A percentile compares a stretch with the other conserved stretches of the same genome.
Conservation (phyloP, 1,284 basidiomycete genomes). For the Ustilago crameri region DNA sequence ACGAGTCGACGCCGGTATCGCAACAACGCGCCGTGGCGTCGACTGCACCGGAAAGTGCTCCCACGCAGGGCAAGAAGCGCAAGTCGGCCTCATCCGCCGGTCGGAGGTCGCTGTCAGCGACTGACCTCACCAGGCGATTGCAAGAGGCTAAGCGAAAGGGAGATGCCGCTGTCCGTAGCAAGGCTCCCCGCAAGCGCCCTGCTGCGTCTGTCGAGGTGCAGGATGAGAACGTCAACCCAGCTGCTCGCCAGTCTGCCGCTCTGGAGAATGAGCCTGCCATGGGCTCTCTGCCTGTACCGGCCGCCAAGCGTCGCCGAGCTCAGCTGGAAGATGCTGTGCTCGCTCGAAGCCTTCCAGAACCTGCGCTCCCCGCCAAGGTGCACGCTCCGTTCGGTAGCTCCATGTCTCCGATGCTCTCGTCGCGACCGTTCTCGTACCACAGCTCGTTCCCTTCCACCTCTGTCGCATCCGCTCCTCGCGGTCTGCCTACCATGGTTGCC, state of each 20-base stretch:
- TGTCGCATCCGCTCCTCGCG: conserved; percentile 7
- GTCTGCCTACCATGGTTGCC: conserved; percentile 22
- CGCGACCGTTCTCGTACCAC: conserved; percentile 32
- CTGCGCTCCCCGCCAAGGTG: neutral
- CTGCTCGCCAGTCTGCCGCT: conserved; percentile 1
- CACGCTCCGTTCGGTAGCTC: neutral
- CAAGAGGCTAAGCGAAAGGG: conserved; percentile 40
- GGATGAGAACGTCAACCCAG: conserved; percentile 30
- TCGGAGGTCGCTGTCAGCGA: conserved; percentile 35
- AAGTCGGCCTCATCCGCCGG: conserved; percentile 6
- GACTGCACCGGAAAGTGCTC: conserved; percentile 4
- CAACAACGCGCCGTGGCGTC: neutral
- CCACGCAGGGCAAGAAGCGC: conserved; percentile 12
- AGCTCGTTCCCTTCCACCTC: conserved; percentile 23
- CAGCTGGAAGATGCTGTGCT: conserved; percentile 20
- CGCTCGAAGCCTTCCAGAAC: neutral
- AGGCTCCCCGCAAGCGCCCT: conserved; percentile 22
- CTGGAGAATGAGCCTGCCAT: neutral
- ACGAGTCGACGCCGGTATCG: conserved; percentile 25
- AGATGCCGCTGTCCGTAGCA: conserved; percentile 13
- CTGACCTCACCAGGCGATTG: conserved; percentile 42
- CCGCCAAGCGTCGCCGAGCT: conserved; percentile 21
- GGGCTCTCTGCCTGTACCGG: neutral
- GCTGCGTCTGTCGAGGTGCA: conserved; percentile 12
- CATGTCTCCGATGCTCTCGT: conserved; percentile 29